phyloP scores from a whole-genome alignment of 1,284 basidiomycete genomes.

The Cryptococcus hybrid region DNA sequence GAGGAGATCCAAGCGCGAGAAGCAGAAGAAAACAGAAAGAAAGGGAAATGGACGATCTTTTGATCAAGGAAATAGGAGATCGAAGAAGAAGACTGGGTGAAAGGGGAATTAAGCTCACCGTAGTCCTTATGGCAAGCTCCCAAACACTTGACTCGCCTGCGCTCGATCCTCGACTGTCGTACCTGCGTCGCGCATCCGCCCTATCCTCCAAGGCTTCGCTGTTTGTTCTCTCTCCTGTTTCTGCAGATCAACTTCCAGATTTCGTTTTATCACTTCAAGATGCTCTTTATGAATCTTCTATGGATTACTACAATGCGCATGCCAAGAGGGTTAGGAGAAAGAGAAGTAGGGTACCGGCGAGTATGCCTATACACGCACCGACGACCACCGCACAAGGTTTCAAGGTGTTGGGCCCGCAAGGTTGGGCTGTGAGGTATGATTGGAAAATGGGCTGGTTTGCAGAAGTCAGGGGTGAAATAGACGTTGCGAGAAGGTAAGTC shows the following conservation, averaged over 20 bases:
- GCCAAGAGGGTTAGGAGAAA: constrained; percentile 88
- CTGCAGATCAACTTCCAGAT: constrained; percentile 72
- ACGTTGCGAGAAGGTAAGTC: constrained; percentile 75
- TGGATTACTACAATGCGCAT: constrained; percentile 91
- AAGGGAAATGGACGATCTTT: constrained; percentile 66
- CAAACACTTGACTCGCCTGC: constrained; percentile 79
- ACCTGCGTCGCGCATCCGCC: constrained; percentile 78
- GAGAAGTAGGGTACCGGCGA: constrained; percentile 67
- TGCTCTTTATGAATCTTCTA: constrained; percentile 78
- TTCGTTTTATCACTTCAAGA: constrained; percentile 80
- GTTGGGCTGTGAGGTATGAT: constrained; percentile 95
- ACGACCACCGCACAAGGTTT: constrained; percentile 32
- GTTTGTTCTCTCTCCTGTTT: constrained; percentile 94
- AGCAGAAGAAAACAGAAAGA: constrained; percentile 59
- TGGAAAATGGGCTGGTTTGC: constrained; percentile 97
- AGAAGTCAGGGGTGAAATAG: constrained; percentile 86
- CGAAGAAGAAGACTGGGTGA: constrained; percentile 77
- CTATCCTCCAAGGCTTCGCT: constrained; percentile 87
- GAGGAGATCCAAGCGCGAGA: constrained; percentile 18
- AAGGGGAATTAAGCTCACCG: constrained; percentile 87
- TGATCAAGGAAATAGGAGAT: constrained; percentile 72
- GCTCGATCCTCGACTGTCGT: constrained; percentile 78
- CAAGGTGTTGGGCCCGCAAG: constrained; percentile 69
- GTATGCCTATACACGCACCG: constrained; percentile 53
- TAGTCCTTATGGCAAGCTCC: constrained; percentile 86